Evolutionary conservation across 352 stramenopile species (phyloP).

Genomic region (Phytophthora constricta): DNA sequence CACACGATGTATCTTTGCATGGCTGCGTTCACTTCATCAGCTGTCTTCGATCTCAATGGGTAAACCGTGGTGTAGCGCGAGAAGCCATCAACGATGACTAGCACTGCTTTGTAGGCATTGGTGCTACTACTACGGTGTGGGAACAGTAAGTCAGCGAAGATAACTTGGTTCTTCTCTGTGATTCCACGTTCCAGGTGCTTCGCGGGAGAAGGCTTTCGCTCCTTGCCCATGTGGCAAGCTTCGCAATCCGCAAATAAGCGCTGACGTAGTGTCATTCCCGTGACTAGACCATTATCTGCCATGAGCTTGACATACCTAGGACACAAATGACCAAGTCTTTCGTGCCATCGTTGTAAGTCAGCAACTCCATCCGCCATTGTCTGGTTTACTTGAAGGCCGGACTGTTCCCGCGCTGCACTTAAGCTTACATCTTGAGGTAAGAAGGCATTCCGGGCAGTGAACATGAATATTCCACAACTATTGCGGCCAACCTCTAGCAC

Average conservation of each 20-base stretch:
- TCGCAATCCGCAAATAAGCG: neutral
- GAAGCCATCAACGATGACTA: constrained; percentile 12
- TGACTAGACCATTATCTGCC: neutral
- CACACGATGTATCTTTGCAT: constrained; percentile 9
- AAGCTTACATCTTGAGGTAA: neutral
- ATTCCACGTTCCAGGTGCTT: constrained; percentile 1
- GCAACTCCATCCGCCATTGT: neutral
- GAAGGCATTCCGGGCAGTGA: constrained; percentile 7
- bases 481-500: neutral
- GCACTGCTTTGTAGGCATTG: constrained; percentile 1
- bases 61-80: constrained; percentile 9
- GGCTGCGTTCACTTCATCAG: neutral
- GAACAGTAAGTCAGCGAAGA: constrained; percentile 9
- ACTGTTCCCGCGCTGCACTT: neutral
- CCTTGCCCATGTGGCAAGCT: constrained; percentile 4
- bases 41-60: constrained; percentile 9
- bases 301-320: constrained; percentile 10
- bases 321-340: constrained; percentile 11
- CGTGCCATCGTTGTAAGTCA: constrained; percentile 10
- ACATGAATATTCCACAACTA: constrained; percentile 12
- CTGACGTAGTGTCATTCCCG: neutral
- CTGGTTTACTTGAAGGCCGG: neutral
- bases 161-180: constrained; percentile 2
- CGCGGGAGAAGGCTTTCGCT: constrained; percentile 1
- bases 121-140: neutral